These are phyloP conservation scores for Talaromyces nanjingensis DNA, from an alignment of 495 filamentous ascomycete species.

Conservation along the genomic window DNA sequence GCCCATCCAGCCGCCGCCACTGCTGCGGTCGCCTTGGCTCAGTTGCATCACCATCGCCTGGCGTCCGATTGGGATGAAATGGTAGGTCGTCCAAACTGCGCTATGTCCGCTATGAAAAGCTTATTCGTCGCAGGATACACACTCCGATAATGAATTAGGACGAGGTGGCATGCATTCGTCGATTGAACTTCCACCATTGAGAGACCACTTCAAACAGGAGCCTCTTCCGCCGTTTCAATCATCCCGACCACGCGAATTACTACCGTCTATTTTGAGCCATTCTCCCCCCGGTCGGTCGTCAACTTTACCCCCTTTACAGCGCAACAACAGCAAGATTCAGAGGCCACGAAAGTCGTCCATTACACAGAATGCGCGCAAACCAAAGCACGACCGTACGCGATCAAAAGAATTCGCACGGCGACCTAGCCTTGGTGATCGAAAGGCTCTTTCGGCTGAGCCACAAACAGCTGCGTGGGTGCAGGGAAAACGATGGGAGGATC, in stretches of 20 bases:
- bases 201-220: conserved; percentile 65
- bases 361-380: conserved; percentile 60
- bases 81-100: conserved; percentile 43
- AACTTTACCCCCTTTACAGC: conserved; percentile 73
- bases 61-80: conserved; percentile 80
- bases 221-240: conserved; percentile 56
- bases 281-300: conserved; percentile 84
- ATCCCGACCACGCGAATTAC: conserved; percentile 58
- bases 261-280: conserved; percentile 72
- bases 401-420: conserved; percentile 62
- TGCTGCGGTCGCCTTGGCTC: conserved; percentile 79
- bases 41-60: conserved; percentile 76
- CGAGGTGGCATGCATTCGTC: conserved; percentile 50
- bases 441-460: conserved; percentile 79
- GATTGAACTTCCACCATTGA: conserved; percentile 69
- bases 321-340: conserved; percentile 49
- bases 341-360: conserved; percentile 81
- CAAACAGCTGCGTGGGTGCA: conserved; percentile 59
- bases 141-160: conserved; percentile 63
- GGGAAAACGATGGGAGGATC: conserved; percentile 88
- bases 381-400: conserved; percentile 69
- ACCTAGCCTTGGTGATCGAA: conserved; percentile 67
- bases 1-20: conserved; percentile 63
- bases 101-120: background rate
- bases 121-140: conserved; percentile 48